Evolutionary conservation across 345 rosid species (phyloP).

Genomic region (Brassica napus): Da-Ae NC_063452.1:3558001-3558500

Average conservation of each 20-base stretch:
- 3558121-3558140: neutral
- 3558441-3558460: conserved; percentile 32
- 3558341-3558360: conserved; percentile 21
- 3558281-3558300: conserved; percentile 18
- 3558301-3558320: conserved; percentile 9
- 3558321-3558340: conserved; percentile 1
- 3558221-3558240: conserved; percentile 11
- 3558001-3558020: neutral
- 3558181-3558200: neutral
- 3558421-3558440: conserved; percentile 7
- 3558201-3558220: conserved; percentile 28
- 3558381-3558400: conserved; percentile 18
- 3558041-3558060: neutral
- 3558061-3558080: neutral
- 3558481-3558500: conserved; percentile 42
- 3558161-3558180: neutral
- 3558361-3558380: neutral
- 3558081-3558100: neutral
- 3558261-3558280: conserved; percentile 14
- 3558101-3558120: neutral
- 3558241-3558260: conserved; percentile 15
- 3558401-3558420: conserved; percentile 18
- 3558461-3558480: conserved; percentile 41
- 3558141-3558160: conserved; percentile 3
- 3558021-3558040: neutral